A percentile compares a stretch with the other conserved stretches of the same genome.
Evolutionary conservation across 148 eudicot species (phyloP).

Genomic region (Drosera capensis): DNA sequence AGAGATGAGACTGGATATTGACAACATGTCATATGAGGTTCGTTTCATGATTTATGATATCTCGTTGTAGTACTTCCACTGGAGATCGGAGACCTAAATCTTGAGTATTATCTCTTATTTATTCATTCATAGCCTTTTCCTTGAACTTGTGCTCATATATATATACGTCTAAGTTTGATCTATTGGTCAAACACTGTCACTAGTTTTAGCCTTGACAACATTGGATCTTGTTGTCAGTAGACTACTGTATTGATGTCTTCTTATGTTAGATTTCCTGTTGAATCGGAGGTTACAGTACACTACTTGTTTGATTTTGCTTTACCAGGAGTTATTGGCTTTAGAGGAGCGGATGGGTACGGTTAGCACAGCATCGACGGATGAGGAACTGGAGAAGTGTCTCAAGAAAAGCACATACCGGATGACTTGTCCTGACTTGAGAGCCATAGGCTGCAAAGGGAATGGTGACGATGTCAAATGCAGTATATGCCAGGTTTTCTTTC

Average conservation of each 20-base stretch:
- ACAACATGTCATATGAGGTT: conserved; percentile 92
- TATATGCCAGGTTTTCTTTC: conserved; percentile 65
- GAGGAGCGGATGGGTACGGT: conserved; percentile 93
- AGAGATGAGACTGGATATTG: conserved; percentile 94
- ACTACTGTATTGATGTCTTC: neutral
- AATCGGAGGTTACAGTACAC: neutral
- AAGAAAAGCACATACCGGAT: conserved; percentile 29
- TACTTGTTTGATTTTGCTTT: neutral
- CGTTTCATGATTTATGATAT: neutral
- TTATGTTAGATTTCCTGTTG: neutral
- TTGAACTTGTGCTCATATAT: no score
- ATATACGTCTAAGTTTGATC: no score
- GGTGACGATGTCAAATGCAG: conserved; percentile 62
- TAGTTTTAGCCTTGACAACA: no score
- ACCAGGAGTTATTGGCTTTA: conserved; percentile 78
- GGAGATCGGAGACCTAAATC: neutral
- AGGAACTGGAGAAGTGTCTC: conserved; percentile 53
- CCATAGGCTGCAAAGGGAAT: conserved; percentile 13
- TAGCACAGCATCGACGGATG: conserved; percentile 75
- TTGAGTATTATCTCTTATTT: neutral
- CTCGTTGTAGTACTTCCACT: no score
- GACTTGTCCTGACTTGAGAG: conserved; percentile 8
- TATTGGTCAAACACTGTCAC: no score
- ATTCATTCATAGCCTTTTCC: no score
- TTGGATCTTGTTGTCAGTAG: no score